These are phyloP conservation scores for Yarrowia osloensis DNA, from an alignment of 805 yeast species.

Conservation along the genomic window DNA sequence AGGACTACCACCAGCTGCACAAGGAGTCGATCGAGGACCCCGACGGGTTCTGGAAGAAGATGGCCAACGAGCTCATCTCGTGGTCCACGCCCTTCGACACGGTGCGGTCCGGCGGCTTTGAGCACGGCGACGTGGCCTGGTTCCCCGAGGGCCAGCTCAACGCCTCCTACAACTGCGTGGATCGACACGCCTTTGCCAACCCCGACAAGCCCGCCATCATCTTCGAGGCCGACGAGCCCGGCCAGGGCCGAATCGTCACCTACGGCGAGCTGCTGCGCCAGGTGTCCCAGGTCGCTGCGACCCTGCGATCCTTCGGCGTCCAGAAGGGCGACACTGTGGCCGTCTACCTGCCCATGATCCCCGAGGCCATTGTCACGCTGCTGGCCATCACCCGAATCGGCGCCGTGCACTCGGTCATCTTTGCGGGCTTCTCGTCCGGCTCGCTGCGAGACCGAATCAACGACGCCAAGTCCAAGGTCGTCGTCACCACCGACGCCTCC, in stretches of 20 bases:
- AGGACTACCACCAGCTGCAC: conserved; percentile 70
- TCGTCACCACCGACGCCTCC: conserved; percentile 94
- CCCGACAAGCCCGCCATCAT: conserved; percentile 73
- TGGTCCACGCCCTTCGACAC: conserved; percentile 80
- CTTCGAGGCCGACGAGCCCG: conserved; percentile 92
- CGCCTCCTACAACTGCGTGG: conserved; percentile 92
- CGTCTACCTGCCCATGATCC: conserved; percentile 95
- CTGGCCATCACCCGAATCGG: conserved; percentile 92
- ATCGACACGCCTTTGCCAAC: conserved; percentile 85
- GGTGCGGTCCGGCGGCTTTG: conserved; percentile 63
- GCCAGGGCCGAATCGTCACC: conserved; percentile 70
- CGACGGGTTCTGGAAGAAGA: conserved; percentile 72
- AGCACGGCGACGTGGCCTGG: conserved; percentile 86
- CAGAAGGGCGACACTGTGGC: conserved; percentile 95
- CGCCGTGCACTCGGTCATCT: conserved; percentile 93
- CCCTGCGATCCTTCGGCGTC: conserved; percentile 81
- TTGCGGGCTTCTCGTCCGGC: conserved; percentile 95
- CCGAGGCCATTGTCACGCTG: conserved; percentile 93
- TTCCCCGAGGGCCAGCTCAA: conserved; percentile 90
- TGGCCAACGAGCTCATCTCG: conserved; percentile 68
- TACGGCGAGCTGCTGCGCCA: conserved; percentile 83
- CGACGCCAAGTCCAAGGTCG: conserved; percentile 82
- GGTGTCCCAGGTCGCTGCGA: conserved; percentile 84
- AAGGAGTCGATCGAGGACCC: conserved; percentile 78
- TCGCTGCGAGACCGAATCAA: conserved; percentile 87